Conservation (phyloP, 805 yeast genomes). For the Nakazawaea wickerhamii region DNA sequence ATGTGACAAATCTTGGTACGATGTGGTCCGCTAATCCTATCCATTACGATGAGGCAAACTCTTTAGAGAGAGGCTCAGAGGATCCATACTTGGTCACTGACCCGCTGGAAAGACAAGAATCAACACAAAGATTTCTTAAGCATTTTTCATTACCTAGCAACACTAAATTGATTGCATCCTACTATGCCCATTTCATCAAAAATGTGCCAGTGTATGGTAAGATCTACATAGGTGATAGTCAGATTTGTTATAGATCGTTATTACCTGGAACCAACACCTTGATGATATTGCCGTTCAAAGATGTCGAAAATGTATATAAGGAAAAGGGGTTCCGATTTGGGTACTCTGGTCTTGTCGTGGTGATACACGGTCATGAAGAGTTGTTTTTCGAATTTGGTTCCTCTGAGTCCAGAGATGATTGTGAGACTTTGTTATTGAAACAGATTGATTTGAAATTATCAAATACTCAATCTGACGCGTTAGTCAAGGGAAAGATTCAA, state of each 20-base stretch:
- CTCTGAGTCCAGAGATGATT: conserved; percentile 63
- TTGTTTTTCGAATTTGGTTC: conserved; percentile 72
- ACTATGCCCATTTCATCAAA: conserved; percentile 62
- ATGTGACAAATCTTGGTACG: conserved; percentile 14
- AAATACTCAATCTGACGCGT: background rate
- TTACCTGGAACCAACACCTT: conserved; percentile 72
- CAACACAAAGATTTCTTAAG: conserved; percentile 53
- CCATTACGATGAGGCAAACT: conserved; percentile 47
- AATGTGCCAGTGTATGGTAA: conserved; percentile 82
- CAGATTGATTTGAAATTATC: conserved; percentile 34
- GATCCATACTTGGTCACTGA: conserved; percentile 47
- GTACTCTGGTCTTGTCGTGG: conserved; percentile 65
- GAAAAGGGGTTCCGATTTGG: conserved; percentile 68
- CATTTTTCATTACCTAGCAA: conserved; percentile 59
- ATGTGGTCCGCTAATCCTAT: conserved; percentile 56
- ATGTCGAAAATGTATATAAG: conserved; percentile 62
- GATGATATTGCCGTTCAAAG: conserved; percentile 76
- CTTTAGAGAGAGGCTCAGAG: conserved; percentile 34
- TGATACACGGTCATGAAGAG: conserved; percentile 71
- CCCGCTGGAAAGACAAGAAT: conserved; percentile 35
- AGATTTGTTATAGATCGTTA: conserved; percentile 75
- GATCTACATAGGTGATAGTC: conserved; percentile 61
- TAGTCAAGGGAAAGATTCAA: conserved; percentile 13
- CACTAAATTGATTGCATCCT: conserved; percentile 57
- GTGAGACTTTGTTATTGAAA: conserved; percentile 47